phyloP scores from a whole-genome alignment of 164 flowering plant species.

The Dillenia suffruticosa region DNA sequence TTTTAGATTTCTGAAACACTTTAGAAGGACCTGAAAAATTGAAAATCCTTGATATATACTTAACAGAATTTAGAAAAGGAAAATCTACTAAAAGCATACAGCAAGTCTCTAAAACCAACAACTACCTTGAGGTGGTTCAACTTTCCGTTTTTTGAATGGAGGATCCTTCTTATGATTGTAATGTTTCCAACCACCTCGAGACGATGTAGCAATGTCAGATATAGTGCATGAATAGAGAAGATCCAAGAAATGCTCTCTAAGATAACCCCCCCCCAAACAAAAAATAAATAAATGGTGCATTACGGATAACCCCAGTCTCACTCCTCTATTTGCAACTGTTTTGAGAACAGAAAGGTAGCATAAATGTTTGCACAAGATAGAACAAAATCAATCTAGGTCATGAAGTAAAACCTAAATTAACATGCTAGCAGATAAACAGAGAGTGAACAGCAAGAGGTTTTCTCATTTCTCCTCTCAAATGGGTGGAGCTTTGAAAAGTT shows the following conservation, averaged over 20 bases:
- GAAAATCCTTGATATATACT: not conserved
- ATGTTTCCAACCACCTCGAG: slow-evolving; percentile 46
- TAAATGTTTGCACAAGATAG: no score
- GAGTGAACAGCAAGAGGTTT: no score
- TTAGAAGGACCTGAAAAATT: slow-evolving; percentile 44
- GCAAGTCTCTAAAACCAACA: not conserved
- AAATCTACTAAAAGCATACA: not conserved
- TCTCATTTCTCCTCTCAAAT: no score
- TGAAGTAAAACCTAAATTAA: no score
- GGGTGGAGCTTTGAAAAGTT: no score
- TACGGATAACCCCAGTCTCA: no score
- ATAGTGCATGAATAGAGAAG: not conserved
- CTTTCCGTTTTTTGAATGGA: slow-evolving; percentile 62
- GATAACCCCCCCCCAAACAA: no score
- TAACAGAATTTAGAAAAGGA: not conserved
- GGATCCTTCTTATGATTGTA: slow-evolving; percentile 69
- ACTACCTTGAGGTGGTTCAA: slow-evolving; percentile 70
- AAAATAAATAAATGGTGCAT: no score
- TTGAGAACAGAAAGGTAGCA: no score
- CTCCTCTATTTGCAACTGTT: no score
- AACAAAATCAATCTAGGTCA: no score
- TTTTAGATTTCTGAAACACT: slow-evolving; percentile 40
- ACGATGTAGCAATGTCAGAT: slow-evolving; percentile 7
- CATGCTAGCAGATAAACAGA: no score
- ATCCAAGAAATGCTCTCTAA: not conserved